Base-by-base conservation (phyloP, 805 yeast genomes). In the Saccharomycopsis capsularis region DNA sequence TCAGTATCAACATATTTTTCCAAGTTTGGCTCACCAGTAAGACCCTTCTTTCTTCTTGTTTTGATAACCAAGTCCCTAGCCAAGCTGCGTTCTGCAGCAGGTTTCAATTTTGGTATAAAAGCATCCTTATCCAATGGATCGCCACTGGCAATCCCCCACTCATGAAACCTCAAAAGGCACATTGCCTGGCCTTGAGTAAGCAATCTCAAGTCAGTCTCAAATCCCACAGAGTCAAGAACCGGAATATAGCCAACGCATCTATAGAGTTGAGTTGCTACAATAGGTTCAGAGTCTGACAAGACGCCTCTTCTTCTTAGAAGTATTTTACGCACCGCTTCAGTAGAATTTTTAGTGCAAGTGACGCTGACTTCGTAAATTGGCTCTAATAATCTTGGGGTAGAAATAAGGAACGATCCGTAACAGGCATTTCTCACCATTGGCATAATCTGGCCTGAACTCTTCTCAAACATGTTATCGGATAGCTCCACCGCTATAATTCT, bases 31-130 rank as follows among this genome's bases (percentile, higher is more conserved):
- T 83, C 95, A 13, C 82, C 86, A 5, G 79, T 73, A 32, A 91
- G 65, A 0, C 97, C 98, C 61, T 89, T 91, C 57, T 97, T 75
- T 57, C 81, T 78, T 62, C 99, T 74, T 0, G 96, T 88, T 63
- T 95, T 93, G 66, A 87, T 67, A 27, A 88, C 82, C 59, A 89
- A 87, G 64, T 93, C 99, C 50, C 99, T 71, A 1, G 96, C 91
- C 50, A 90, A 66, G 2, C 85, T 79, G 7, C 68, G 68, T 0
- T 71, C 65, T 4, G 83, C 81, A 1, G 93, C 96, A 0, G 96
- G 86, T 56, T 79, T 79, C 61, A 91, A 69, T 38, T 81, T 73
- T 3, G 89, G 88, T 36, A 88, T 73, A 42, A 65, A 67, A 16
- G 77, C 75, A 29, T 77, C 74, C 21, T 68, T 66, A 61, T 91